Conservation (phyloP, 2,329 filamentous ascomycete genomes). For the Monosporascus sp. region DNA sequence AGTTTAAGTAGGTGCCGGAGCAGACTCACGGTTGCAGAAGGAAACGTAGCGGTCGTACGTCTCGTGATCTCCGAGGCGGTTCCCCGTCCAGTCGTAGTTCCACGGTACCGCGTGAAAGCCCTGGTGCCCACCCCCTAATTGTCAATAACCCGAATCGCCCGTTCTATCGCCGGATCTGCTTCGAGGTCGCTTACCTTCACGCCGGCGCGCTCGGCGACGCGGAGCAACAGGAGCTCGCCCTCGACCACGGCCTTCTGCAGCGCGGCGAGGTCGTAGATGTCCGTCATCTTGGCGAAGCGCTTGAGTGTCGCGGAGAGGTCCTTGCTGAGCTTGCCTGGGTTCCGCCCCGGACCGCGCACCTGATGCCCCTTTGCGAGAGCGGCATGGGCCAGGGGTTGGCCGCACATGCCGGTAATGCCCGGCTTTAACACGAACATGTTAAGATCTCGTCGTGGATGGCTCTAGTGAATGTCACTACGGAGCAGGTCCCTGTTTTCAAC, state of each 20-base stretch:
- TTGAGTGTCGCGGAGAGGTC: slow-evolving; percentile 13
- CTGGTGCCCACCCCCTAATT: not conserved
- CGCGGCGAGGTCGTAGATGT: slow-evolving; percentile 23
- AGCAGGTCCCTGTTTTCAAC: too few relatives aligned
- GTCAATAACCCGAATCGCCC: too few relatives aligned
- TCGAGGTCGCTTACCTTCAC: slow-evolving; percentile 8
- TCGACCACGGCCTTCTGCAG: slow-evolving; percentile 25
- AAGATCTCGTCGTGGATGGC: too few relatives aligned
- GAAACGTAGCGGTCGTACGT: slow-evolving; percentile 25
- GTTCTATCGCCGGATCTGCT: too few relatives aligned
- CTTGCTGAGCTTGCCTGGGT: slow-evolving; percentile 19
- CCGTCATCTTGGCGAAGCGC: slow-evolving; percentile 15
- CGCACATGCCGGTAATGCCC: slow-evolving; percentile 28
- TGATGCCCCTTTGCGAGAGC: slow-evolving; percentile 19
- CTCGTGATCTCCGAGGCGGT: slow-evolving; percentile 18
- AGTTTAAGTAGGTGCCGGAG: not conserved
- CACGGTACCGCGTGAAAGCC: slow-evolving; percentile 25
- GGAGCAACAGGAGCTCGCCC: slow-evolving; percentile 26
- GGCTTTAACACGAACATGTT: slow-evolving; percentile 32
- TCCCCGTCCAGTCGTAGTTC: slow-evolving; percentile 25
- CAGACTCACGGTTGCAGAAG: slow-evolving; percentile 14
- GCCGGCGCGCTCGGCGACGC: slow-evolving; percentile 27
- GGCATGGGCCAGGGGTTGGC: slow-evolving; percentile 18
- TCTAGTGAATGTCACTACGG: too few relatives aligned
- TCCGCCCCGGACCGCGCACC: slow-evolving; percentile 27